phyloP scores from a whole-genome alignment of 306 rosid genomes.

The Inga oerstediana region DNA sequence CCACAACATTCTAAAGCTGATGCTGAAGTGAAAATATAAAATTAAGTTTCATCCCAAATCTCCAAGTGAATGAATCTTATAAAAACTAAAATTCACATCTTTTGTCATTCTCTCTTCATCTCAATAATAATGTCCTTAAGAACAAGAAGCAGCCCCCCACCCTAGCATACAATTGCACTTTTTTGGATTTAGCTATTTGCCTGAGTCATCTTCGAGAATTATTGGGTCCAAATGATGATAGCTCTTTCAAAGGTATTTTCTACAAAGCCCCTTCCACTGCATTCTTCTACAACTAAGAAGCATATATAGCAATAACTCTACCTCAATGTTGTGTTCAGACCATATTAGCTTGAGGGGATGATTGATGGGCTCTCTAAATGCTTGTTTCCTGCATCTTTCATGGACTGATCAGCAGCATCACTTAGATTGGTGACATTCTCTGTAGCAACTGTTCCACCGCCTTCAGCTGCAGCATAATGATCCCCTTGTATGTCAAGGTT shows the following conservation, averaged over 20 bases:
- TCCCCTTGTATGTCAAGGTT: constrained; percentile 51
- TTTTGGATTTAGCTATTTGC: no score
- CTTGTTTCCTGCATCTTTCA: constrained; percentile 62
- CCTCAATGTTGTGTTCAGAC: constrained; percentile 27
- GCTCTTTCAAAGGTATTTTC: no score
- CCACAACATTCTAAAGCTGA: not conserved
- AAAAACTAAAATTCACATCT: no score
- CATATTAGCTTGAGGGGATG: constrained; percentile 35
- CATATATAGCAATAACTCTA: not conserved
- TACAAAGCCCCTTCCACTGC: no score
- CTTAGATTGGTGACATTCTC: constrained; percentile 47
- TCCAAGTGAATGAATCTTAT: no score
- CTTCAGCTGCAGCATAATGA: constrained; percentile 48
- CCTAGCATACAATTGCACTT: not conserved
- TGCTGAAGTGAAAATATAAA: not conserved
- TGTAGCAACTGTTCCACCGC: constrained; percentile 43
- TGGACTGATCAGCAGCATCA: constrained; percentile 43
- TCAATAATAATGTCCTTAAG: no score
- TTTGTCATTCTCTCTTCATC: no score
- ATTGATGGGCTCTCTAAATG: constrained; percentile 85
- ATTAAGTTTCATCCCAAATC: no score
- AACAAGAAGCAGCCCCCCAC: not conserved
- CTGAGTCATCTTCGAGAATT: no score
- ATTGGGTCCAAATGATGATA: no score
- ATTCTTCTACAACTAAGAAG: not conserved